phyloP scores from a whole-genome alignment of 768 basidiomycete genomes.

The Melanogaster broomeanus region DNA sequence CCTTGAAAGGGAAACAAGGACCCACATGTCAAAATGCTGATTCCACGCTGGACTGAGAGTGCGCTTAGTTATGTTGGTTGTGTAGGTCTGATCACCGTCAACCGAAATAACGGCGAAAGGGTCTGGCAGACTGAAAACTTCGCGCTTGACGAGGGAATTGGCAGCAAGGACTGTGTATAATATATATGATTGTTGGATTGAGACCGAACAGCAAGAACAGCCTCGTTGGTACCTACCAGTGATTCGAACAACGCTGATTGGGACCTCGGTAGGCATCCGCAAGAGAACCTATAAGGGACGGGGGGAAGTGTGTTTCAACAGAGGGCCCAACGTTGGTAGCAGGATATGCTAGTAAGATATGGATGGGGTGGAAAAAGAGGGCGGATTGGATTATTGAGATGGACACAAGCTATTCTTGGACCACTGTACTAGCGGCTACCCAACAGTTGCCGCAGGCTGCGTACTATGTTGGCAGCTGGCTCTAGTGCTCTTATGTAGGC shows the following conservation, averaged over 20 bases:
- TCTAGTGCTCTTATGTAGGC: too few relatives aligned
- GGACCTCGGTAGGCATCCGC: constrained; percentile 23
- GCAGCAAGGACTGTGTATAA: constrained; percentile 72
- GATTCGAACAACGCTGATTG: constrained; percentile 20
- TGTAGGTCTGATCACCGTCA: constrained; percentile 80
- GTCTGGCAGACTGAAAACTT: constrained; percentile 80
- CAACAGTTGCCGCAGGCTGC: background rate
- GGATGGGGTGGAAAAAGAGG: background rate
- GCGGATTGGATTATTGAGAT: background rate
- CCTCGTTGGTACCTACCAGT: constrained; percentile 15
- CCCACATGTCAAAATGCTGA: constrained; percentile 84
- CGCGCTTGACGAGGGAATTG: constrained; percentile 71
- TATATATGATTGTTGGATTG: constrained; percentile 29
- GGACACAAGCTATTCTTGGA: background rate
- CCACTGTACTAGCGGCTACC: too few relatives aligned
- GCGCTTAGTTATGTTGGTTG: constrained; percentile 71
- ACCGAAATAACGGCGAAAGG: constrained; percentile 89
- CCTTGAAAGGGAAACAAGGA: constrained; percentile 11
- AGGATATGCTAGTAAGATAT: background rate
- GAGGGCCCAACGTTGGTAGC: background rate
- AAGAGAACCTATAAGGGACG: background rate
- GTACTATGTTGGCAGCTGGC: too few relatives aligned
- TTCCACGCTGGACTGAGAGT: constrained; percentile 79
- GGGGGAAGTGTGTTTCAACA: background rate
- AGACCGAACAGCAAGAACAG: background rate